Evolutionary conservation across 495 filamentous ascomycete genomes (phyloP), one percentile per base, ranked within the genome.

Genomic region (Penicillium daleae): DNA sequence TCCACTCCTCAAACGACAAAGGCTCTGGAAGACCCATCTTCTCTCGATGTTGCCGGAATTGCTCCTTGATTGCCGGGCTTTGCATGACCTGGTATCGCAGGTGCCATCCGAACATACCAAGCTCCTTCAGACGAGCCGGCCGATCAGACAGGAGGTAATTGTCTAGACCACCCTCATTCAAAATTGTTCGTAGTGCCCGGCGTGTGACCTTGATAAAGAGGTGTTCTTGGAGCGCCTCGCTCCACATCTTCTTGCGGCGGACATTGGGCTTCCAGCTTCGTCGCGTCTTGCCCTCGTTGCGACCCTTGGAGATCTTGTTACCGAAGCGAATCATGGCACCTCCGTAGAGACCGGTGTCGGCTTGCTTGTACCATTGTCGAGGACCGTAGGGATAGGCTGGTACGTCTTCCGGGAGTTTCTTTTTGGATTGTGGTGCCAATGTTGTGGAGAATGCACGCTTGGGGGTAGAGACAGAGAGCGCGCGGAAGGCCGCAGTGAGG

Each of bases 191-290:
- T 67, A 99, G 74, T 9, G 92, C 90, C 46, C 86, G 81, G 57
- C 90, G 82, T 3, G 90, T 93, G 53, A 98, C 80, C 66, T 89
- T 86, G 37, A 96, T 82, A 67, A 86, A 86, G 12, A 99, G 76
- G 49, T 83, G 82, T 58, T 83, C 75, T 24, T 80, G 79, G 48
- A 99, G 82, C 0, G 85, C 80, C 2, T 87, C 82, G 29, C 86
- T 90, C 77, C 83, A 95, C 19, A 98, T 76, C 50, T 87, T 85
- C 80, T 93, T 92, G 31, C 77, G 78, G 44, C 92, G 86, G 17
- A 97, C 88, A 75, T 98, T 98, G 33, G 93, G 93, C 57, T 88
- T 85, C 96, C 96, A 99, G 42, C 74, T 73, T 54, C 94, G 89
- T 40, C 92, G 87, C 40, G 92, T 92, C 74, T 97, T 97, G 79